phyloP scores from a whole-genome alignment of 1,284 basidiomycete genomes.

The Neolentinus lepideus region DNA sequence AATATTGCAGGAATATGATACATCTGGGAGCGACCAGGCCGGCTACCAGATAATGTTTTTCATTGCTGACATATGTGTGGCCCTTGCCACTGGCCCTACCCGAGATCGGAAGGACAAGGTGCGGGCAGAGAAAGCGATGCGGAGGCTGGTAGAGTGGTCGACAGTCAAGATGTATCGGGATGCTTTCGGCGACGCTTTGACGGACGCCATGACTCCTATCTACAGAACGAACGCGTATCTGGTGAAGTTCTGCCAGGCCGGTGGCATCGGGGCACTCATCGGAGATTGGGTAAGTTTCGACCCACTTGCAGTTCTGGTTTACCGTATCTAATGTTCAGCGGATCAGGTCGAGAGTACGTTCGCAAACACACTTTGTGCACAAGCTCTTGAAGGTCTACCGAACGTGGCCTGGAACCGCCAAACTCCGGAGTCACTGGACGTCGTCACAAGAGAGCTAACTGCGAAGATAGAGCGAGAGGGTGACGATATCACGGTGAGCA shows the following conservation, averaged over 20 bases:
- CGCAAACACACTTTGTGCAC: slow-evolving; percentile 12
- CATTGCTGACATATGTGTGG: slow-evolving; percentile 17
- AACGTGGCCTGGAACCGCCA: slow-evolving; percentile 19
- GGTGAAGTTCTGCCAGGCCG: slow-evolving; percentile 18
- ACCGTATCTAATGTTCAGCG: background rate
- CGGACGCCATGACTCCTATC: slow-evolving; percentile 20
- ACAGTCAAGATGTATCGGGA: slow-evolving; percentile 12
- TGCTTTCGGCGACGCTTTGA: slow-evolving; percentile 19
- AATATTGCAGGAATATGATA: slow-evolving; percentile 11
- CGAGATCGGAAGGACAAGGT: slow-evolving; percentile 13
- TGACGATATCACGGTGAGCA: slow-evolving; percentile 11
- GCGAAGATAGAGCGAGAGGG: slow-evolving; percentile 14
- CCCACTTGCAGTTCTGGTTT: background rate
- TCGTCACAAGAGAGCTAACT: slow-evolving; percentile 14
- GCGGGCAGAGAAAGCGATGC: slow-evolving; percentile 14
- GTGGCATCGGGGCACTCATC: slow-evolving; percentile 18
- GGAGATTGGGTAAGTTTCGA: slow-evolving; percentile 19
- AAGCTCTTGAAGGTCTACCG: slow-evolving; percentile 15
- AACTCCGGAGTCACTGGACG: slow-evolving; percentile 16
- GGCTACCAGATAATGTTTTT: slow-evolving; percentile 20
- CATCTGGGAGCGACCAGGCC: slow-evolving; percentile 15
- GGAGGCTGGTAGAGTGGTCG: slow-evolving; percentile 17
- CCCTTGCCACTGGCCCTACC: slow-evolving; percentile 13
- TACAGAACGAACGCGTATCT: slow-evolving; percentile 14
- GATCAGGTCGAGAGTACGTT: slow-evolving; percentile 15